A percentile compares a stretch with the other conserved stretches of the same genome.
Conservation (phyloP, 257 asterid species). For the Salvia splendens region DNA sequence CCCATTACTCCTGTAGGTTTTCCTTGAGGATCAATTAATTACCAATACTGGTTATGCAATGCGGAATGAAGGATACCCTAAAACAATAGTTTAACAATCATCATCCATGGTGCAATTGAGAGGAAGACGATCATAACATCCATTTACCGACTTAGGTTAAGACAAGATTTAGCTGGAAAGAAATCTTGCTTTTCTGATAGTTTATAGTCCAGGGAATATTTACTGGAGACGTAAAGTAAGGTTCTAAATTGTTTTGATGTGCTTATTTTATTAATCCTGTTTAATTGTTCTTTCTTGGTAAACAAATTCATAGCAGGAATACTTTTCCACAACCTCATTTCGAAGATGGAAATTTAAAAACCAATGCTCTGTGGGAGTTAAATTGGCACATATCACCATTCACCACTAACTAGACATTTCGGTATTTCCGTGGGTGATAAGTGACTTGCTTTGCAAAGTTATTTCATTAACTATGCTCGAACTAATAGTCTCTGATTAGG, state of each 20-base stretch:
- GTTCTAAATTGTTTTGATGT: not conserved
- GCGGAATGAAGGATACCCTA: conserved; percentile 30
- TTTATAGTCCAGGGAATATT: not conserved
- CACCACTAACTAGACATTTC: not conserved
- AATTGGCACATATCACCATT: conserved; percentile 1
- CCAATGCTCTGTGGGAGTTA: not conserved
- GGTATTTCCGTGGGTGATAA: not conserved
- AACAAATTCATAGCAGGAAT: not conserved
- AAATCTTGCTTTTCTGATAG: not conserved
- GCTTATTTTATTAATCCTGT: not conserved
- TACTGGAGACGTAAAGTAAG: not conserved
- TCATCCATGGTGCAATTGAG: conserved; percentile 12
- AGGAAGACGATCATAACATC: conserved; percentile 9
- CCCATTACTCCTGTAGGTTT: conserved; percentile 72
- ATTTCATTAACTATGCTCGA: not conserved
- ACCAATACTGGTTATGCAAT: conserved; percentile 45
- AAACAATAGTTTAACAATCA: not conserved
- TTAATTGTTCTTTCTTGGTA: not conserved
- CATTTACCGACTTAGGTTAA: not conserved
- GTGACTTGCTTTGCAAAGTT: not conserved
- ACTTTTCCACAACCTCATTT: not conserved
- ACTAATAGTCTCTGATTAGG: not conserved
- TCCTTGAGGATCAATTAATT: conserved; percentile 57
- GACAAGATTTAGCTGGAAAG: not conserved
- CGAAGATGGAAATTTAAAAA: not conserved